Percentiles rank a stretch among this genome's conserved stretches.
phyloP scores from a whole-genome alignment of 179 eudicot genomes.

The Nepenthes alata region DNA sequence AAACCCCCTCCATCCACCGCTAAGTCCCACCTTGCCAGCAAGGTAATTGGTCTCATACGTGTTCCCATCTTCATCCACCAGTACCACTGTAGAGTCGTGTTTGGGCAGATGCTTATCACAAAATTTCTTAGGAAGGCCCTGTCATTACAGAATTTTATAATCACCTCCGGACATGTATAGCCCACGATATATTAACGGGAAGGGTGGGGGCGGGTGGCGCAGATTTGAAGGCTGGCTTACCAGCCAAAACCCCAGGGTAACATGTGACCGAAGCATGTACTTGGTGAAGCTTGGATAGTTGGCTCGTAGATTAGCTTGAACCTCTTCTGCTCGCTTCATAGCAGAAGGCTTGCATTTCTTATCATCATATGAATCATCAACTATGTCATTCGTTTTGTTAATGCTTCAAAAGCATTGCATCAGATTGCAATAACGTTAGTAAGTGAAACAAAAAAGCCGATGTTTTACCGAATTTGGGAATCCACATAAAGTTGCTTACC shows the following conservation, averaged over 20 bases:
- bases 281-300: slow-evolving; percentile 34
- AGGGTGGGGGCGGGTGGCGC: neutral
- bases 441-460: too few species aligned
- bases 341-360: slow-evolving; percentile 9
- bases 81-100: slow-evolving; percentile 20
- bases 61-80: slow-evolving; percentile 49
- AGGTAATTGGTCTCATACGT: slow-evolving; percentile 38
- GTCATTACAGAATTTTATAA: neutral
- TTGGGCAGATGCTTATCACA: slow-evolving; percentile 30
- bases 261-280: slow-evolving; percentile 48
- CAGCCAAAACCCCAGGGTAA: slow-evolving; percentile 46
- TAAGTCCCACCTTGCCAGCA: slow-evolving; percentile 39
- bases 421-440: neutral
- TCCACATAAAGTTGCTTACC: neutral
- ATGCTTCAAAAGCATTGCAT: neutral
- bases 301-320: slow-evolving; percentile 26
- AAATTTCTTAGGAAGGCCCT: slow-evolving; percentile 38
- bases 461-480: neutral
- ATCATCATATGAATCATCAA: neutral
- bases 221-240: slow-evolving; percentile 22
- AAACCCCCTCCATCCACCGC: slow-evolving; percentile 84
- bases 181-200: neutral
- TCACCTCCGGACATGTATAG: too few species aligned
- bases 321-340: slow-evolving; percentile 35
- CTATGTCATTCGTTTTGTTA: neutral